Evolutionary conservation across 768 basidiomycete genomes (phyloP).

Genomic region (Mycena maculata): DNA sequence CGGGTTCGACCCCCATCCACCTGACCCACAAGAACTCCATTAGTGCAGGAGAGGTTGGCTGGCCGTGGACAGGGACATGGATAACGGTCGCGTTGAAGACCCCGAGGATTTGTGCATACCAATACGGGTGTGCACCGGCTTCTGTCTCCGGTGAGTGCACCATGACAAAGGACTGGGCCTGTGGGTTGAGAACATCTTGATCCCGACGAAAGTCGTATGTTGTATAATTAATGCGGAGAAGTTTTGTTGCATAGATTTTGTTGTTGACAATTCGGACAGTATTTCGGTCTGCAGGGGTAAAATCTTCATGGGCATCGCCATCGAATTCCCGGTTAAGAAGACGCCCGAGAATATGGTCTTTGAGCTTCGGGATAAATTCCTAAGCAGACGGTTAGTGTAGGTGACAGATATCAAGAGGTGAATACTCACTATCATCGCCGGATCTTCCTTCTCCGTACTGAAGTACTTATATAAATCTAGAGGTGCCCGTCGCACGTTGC

Average conservation of each 20-base stretch:
- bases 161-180: too few species aligned
- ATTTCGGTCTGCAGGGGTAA: constrained; percentile 37
- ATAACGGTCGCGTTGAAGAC: constrained; percentile 37
- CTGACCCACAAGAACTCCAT: constrained; percentile 47
- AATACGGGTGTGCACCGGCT: constrained; percentile 30
- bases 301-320: constrained; percentile 43
- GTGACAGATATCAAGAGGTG: constrained; percentile 23
- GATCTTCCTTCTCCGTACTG: constrained; percentile 23
- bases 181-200: too few species aligned
- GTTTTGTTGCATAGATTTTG: constrained; percentile 42
- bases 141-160: too few species aligned
- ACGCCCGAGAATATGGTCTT: constrained; percentile 49
- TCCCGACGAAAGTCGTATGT: too few species aligned
- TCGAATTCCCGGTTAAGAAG: constrained; percentile 40
- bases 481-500: constrained; percentile 30
- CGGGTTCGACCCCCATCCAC: constrained; percentile 38
- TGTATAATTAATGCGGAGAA: constrained; percentile 49
- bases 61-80: constrained; percentile 19
- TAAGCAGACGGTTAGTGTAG: constrained; percentile 16
- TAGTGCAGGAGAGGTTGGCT: neutral
- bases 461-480: constrained; percentile 40
- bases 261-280: constrained; percentile 33
- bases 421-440: constrained; percentile 35
- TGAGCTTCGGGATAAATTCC: constrained; percentile 47
- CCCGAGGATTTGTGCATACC: constrained; percentile 41